Conservation (phyloP, 2,329 filamentous ascomycete genomes). For the Alternaria solani region DNA sequence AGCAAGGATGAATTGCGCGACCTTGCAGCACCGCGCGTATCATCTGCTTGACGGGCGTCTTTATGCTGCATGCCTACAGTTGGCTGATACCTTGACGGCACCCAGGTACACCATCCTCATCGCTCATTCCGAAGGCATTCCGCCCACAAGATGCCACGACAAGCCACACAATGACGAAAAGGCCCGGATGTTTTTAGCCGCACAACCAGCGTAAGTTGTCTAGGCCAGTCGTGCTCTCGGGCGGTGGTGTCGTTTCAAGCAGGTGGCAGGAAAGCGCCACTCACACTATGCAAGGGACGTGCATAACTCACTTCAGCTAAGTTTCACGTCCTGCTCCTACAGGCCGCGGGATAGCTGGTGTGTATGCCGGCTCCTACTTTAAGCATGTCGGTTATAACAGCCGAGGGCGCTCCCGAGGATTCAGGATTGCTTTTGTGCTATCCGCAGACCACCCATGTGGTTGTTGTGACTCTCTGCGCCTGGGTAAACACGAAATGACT, state of each 20-base stretch:
- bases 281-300: constrained; percentile 11
- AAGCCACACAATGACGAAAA: background rate
- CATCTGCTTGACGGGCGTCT: background rate
- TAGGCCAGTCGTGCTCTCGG: constrained; percentile 8
- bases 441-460: background rate
- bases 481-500: constrained; percentile 25
- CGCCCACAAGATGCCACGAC: background rate
- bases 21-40: background rate
- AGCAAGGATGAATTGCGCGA: background rate
- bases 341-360: constrained; percentile 4
- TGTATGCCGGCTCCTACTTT: constrained; percentile 5
- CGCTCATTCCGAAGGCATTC: background rate
- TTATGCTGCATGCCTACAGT: background rate
- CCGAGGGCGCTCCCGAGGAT: constrained; percentile 12
- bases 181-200: background rate
- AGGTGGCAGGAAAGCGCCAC: constrained; percentile 9
- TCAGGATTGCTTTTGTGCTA: constrained; percentile 9
- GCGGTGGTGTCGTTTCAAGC: constrained; percentile 10
- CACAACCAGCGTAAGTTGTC: background rate
- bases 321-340: constrained; percentile 13
- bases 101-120: background rate
- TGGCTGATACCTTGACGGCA: background rate
- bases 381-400: constrained; percentile 15
- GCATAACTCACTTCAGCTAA: constrained; percentile 9
- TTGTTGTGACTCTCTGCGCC: background rate